phyloP scores from a whole-genome alignment of 169 alveolate genomes.

The Eimeria sp. region DNA sequence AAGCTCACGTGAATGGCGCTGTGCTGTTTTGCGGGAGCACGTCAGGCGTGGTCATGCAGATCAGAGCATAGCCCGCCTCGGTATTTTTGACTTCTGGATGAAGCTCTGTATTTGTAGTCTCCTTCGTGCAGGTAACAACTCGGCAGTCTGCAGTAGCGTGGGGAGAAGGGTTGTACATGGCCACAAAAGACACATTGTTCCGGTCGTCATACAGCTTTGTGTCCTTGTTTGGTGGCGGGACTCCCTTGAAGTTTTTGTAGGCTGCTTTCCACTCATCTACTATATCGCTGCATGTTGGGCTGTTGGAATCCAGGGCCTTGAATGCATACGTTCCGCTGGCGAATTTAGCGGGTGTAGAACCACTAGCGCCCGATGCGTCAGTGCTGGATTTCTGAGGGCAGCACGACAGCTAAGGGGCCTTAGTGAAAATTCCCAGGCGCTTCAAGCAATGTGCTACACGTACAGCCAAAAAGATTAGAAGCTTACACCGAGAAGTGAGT shows the following conservation, averaged over 20 bases:
- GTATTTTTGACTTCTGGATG: background rate
- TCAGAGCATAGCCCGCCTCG: background rate
- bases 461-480: background rate
- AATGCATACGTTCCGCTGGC: background rate
- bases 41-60: conserved; percentile 32
- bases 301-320: background rate
- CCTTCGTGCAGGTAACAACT: background rate
- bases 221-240: background rate
- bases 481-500: background rate
- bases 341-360: background rate
- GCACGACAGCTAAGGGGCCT: background rate
- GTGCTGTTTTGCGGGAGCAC: background rate
- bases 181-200: background rate
- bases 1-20: conserved; percentile 4
- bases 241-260: conserved; percentile 35
- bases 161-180: conserved; percentile 23
- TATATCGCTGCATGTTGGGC: background rate
- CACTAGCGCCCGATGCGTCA: background rate
- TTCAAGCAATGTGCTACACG: background rate
- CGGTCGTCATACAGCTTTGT: background rate
- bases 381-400: background rate
- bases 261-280: conserved; percentile 47
- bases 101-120: background rate
- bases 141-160: conserved; percentile 56
- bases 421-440: background rate